These are phyloP conservation scores for Daldinia childiae DNA, from an alignment of 495 filamentous ascomycete species.

Conservation along the genomic window DNA sequence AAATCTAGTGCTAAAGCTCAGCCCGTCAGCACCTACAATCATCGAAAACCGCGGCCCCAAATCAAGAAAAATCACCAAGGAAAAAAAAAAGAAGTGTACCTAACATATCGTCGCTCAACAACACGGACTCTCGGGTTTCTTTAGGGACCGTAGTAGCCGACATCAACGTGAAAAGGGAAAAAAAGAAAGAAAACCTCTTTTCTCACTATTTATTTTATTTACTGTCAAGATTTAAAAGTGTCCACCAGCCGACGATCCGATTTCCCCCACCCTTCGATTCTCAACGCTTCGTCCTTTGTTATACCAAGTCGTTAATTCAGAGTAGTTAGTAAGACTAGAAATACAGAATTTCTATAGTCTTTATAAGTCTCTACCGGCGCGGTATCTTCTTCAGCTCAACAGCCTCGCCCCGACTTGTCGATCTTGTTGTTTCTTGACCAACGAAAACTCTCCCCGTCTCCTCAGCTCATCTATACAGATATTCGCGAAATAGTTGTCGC, in stretches of 20 bases:
- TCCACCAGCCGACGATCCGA: constrained; percentile 35
- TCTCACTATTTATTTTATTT: neutral
- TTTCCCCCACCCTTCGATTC: constrained; percentile 6
- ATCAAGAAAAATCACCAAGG: constrained; percentile 9
- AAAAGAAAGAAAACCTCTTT: neutral
- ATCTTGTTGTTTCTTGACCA: constrained; percentile 4
- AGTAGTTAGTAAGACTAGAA: neutral
- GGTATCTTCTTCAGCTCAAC: neutral
- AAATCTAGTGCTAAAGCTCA: constrained; percentile 2
- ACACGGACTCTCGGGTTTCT: neutral
- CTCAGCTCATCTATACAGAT: neutral
- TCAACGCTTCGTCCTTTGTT: neutral
- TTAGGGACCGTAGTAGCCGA: neutral
- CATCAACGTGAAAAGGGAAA: neutral
- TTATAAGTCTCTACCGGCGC: no score
- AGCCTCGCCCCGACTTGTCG: neutral
- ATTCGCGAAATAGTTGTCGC: constrained; percentile 2
- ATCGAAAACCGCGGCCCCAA: constrained; percentile 3
- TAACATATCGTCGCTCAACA: neutral
- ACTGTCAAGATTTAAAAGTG: neutral
- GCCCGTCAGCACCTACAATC: neutral
- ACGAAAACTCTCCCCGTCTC: neutral
- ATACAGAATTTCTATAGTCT: neutral
- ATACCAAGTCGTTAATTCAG: neutral
- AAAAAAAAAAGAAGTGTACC: neutral